Conservation (phyloP, 306 rosid species). For the Canavalia gladiata region DNA sequence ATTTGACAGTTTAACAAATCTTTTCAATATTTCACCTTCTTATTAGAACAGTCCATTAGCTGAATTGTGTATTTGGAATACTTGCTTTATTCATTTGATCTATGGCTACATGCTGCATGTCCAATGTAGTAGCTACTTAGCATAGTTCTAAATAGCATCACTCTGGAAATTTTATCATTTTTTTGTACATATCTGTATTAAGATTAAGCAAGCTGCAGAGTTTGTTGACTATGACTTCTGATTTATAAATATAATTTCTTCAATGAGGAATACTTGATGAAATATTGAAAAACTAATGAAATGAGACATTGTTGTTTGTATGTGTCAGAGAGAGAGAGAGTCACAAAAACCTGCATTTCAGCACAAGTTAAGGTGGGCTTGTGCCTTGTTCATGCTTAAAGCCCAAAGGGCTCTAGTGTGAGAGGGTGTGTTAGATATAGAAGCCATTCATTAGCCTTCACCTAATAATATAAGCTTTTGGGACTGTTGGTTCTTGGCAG, state of each 20-base stretch:
- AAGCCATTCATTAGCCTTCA: slow-evolving; percentile 22
- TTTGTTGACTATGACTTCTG: slow-evolving; percentile 20
- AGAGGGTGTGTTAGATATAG: not conserved
- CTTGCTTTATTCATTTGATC: slow-evolving; percentile 22
- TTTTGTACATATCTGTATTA: slow-evolving; percentile 1
- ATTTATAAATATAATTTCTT: not conserved
- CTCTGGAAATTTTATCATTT: slow-evolving; percentile 21
- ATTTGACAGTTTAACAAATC: slow-evolving; percentile 6
- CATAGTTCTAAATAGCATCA: slow-evolving; percentile 34
- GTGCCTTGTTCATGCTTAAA: slow-evolving; percentile 24
- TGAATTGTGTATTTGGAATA: slow-evolving; percentile 17
- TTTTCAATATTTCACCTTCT: slow-evolving; percentile 8
- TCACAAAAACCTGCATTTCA: not conserved
- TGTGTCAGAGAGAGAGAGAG: not conserved
- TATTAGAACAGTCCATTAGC: not conserved
- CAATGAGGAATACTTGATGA: slow-evolving; percentile 19
- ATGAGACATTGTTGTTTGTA: not conserved
- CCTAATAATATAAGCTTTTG: not conserved
- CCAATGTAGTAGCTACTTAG: not conserved
- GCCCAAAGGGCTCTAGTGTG: not conserved
- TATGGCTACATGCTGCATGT: slow-evolving; percentile 25
- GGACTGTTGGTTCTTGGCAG: slow-evolving; percentile 7
- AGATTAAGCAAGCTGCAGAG: slow-evolving; percentile 12
- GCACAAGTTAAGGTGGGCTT: not conserved
- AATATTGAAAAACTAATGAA: slow-evolving; percentile 27